Conservation (phyloP, 441 rosid genomes). For the Syzygium syzygioides region DNA sequence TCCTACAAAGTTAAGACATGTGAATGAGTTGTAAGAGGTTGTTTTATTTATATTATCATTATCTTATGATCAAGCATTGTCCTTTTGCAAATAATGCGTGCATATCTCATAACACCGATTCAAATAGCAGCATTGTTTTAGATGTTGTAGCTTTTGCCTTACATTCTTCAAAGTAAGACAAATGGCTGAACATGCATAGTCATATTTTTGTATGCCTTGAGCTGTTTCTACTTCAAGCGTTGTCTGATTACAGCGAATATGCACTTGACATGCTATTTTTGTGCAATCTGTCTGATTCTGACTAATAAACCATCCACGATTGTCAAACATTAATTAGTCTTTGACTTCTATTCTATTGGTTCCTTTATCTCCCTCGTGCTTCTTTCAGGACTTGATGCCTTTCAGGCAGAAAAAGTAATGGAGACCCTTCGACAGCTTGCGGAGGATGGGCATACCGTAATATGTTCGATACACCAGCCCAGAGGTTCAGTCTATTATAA, state of each 20-base stretch:
- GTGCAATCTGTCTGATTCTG: neutral
- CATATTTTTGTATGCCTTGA: neutral
- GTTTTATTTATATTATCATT: neutral
- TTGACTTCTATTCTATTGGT: neutral
- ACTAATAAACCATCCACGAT: neutral
- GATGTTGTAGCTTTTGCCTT: neutral
- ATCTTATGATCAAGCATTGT: neutral
- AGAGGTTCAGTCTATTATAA: slow-evolving; percentile 81
- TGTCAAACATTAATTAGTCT: neutral
- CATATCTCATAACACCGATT: neutral
- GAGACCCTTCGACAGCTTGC: slow-evolving; percentile 86
- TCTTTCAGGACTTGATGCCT: slow-evolving; percentile 87
- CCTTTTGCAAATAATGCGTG: neutral
- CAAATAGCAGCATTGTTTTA: neutral
- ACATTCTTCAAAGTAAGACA: neutral
- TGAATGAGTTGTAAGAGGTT: neutral
- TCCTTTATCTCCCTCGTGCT: slow-evolving; percentile 3
- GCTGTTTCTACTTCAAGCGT: neutral
- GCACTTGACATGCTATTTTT: neutral
- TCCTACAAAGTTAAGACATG: neutral
- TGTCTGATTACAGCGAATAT: neutral
- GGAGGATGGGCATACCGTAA: slow-evolving; percentile 90
- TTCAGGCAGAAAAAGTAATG: slow-evolving; percentile 95
- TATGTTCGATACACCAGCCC: slow-evolving; percentile 97
- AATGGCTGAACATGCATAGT: neutral